These are phyloP conservation scores for Closterium sp. DNA, from an alignment of 139 green algal species.

Conservation along the genomic window DNA sequence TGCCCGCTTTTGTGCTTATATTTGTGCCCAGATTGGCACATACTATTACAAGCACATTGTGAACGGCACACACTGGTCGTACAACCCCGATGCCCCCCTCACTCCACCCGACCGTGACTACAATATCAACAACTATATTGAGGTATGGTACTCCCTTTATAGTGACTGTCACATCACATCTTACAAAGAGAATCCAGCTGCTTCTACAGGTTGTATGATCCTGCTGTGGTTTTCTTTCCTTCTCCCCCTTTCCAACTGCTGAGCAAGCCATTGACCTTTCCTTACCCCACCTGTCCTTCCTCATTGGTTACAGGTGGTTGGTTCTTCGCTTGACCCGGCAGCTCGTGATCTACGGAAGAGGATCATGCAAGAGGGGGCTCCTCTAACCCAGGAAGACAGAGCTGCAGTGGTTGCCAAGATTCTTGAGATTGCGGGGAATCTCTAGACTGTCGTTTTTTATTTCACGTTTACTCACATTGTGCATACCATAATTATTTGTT, in stretches of 20 bases:
- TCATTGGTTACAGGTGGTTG: neutral
- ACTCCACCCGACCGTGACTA: conserved; percentile 29
- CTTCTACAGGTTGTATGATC: too few species aligned
- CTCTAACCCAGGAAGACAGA: conserved; percentile 3
- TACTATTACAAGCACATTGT: conserved; percentile 94
- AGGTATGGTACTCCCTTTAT: conserved; percentile 19
- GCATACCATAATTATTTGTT: too few species aligned
- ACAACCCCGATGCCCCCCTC: conserved; percentile 54
- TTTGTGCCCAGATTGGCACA: conserved; percentile 43
- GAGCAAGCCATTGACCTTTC: neutral
- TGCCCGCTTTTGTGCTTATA: neutral
- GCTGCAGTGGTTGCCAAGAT: neutral
- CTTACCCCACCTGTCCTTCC: neutral
- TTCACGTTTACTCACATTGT: too few species aligned
- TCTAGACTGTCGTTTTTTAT: too few species aligned
- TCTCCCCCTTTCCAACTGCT: neutral
- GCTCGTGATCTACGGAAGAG: neutral
- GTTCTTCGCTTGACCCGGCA: neutral
- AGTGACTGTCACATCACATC: neutral
- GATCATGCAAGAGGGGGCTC: conserved; percentile 15
- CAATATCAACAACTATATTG: conserved; percentile 56
- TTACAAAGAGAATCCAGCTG: too few species aligned
- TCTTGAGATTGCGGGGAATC: neutral
- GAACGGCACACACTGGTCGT: conserved; percentile 78
- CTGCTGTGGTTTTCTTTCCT: neutral